Evolutionary conservation across 768 basidiomycete genomes (phyloP).

Genomic region (Lentinula aciculospora): DNA sequence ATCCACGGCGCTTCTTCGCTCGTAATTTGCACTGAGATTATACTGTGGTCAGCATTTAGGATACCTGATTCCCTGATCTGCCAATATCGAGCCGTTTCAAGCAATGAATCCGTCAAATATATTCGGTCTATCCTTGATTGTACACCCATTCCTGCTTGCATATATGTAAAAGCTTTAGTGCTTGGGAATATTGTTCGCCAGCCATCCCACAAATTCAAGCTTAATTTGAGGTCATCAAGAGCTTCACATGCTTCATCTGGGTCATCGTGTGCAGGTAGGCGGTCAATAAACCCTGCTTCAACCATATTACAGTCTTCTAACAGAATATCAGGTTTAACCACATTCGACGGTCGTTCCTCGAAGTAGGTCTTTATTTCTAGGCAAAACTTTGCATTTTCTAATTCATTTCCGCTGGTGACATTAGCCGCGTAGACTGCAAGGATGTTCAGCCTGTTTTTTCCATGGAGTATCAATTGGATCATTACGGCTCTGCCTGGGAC

Average conservation of each 20-base stretch:
- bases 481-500: slow-evolving; percentile 22
- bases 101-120: slow-evolving; percentile 16
- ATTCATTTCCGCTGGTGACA: background rate
- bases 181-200: background rate
- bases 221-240: slow-evolving; percentile 20
- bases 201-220: background rate
- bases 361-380: slow-evolving; percentile 10
- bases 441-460: slow-evolving; percentile 14
- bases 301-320: slow-evolving; percentile 1
- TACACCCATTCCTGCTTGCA: background rate
- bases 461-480: slow-evolving; percentile 13
- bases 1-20: slow-evolving; percentile 17
- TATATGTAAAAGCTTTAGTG: background rate
- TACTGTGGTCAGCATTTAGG: slow-evolving; percentile 22
- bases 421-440: slow-evolving; percentile 33
- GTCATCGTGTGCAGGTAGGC: slow-evolving; percentile 10
- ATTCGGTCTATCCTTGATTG: slow-evolving; percentile 21
- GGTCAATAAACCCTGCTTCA: background rate
- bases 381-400: slow-evolving; percentile 26
- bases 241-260: slow-evolving; percentile 27
- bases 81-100: slow-evolving; percentile 18
- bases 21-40: slow-evolving; percentile 20
- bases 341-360: slow-evolving; percentile 16
- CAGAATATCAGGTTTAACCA: slow-evolving; percentile 13
- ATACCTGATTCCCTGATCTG: slow-evolving; percentile 16